phyloP scores from a whole-genome alignment of 352 stramenopile genomes.

The Phytophthora niederhauseri region DNA sequence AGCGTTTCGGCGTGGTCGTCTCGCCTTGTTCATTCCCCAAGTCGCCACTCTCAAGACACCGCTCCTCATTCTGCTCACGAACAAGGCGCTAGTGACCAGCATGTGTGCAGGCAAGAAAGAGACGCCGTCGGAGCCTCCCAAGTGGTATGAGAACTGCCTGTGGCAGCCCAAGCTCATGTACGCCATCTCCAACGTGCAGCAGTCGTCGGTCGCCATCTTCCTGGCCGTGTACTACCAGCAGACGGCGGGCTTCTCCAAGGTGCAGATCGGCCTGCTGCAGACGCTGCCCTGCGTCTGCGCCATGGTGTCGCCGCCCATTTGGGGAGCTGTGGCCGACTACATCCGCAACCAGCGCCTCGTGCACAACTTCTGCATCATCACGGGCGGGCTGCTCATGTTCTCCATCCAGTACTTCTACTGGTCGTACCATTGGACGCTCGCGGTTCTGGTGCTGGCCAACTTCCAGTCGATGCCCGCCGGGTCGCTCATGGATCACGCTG shows the following conservation, averaged over 20 bases:
- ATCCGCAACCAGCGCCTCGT: conserved; percentile 62
- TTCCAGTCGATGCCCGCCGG: conserved; percentile 56
- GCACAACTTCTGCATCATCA: conserved; percentile 63
- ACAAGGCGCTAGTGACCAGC: conserved; percentile 17
- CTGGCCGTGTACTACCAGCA: conserved; percentile 75
- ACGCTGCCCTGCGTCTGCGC: conserved; percentile 63
- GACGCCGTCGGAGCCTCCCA: conserved; percentile 6
- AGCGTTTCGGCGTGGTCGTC: conserved; percentile 4
- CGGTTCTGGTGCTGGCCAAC: conserved; percentile 54
- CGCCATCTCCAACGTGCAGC: conserved; percentile 56
- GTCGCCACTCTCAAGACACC: conserved; percentile 10
- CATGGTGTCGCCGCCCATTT: conserved; percentile 69
- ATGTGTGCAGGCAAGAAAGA: conserved; percentile 23
- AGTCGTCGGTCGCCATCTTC: conserved; percentile 73
- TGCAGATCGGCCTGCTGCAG: conserved; percentile 76
- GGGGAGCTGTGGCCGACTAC: conserved; percentile 65
- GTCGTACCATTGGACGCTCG: conserved; percentile 50
- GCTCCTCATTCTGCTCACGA: neutral
- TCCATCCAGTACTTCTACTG: conserved; percentile 53
- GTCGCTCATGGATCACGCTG: conserved; percentile 69
- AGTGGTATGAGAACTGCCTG: conserved; percentile 37
- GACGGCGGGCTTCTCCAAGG: conserved; percentile 62
- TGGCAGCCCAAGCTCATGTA: conserved; percentile 82
- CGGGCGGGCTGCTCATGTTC: conserved; percentile 62
- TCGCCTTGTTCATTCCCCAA: conserved; percentile 22